Percentiles rank a stretch among this genome's conserved stretches.
These are phyloP conservation scores for Creolimax fragrantissima DNA, from an alignment of 78 protist genomes.

Conservation along the genomic window DNA sequence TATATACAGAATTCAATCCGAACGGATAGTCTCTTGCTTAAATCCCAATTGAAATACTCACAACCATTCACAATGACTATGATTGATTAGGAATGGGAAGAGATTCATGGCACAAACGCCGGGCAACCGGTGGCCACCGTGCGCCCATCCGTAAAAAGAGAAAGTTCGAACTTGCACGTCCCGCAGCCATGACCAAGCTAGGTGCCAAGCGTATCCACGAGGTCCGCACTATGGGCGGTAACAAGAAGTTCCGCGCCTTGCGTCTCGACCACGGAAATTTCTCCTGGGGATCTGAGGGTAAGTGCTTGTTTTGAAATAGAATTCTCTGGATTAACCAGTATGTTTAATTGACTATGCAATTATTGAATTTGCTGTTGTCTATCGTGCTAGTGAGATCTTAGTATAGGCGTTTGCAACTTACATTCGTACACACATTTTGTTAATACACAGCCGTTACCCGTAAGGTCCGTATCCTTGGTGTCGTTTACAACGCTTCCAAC, in stretches of 20 bases:
- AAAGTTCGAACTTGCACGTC: slow-evolving; percentile 91
- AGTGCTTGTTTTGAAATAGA: neutral
- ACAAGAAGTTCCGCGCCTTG: slow-evolving; percentile 95
- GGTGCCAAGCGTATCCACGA: slow-evolving; percentile 64
- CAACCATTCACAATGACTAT: neutral
- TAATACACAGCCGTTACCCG: slow-evolving; percentile 15
- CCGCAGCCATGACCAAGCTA: slow-evolving; percentile 89
- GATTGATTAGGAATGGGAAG: slow-evolving; percentile 35
- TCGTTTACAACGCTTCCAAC: slow-evolving; percentile 97
- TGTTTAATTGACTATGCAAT: neutral
- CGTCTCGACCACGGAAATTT: slow-evolving; percentile 97
- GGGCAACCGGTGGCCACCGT: slow-evolving; percentile 77
- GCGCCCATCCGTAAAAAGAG: slow-evolving; percentile 77
- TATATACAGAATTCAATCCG: too few species aligned
- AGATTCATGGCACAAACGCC: slow-evolving; percentile 76
- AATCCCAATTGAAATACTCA: neutral
- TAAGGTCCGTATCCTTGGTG: slow-evolving; percentile 80
- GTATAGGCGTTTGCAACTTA: too few species aligned
- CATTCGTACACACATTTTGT: too few species aligned
- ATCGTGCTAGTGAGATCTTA: too few species aligned
- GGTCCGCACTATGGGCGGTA: slow-evolving; percentile 94
- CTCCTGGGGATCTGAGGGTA: slow-evolving; percentile 76
- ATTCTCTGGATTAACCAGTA: neutral
- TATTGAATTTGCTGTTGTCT: neutral
- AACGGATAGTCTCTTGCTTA: neutral